These are phyloP conservation scores for Pythium monospermum DNA, from an alignment of 352 stramenopile species.

Conservation along the genomic window DNA sequence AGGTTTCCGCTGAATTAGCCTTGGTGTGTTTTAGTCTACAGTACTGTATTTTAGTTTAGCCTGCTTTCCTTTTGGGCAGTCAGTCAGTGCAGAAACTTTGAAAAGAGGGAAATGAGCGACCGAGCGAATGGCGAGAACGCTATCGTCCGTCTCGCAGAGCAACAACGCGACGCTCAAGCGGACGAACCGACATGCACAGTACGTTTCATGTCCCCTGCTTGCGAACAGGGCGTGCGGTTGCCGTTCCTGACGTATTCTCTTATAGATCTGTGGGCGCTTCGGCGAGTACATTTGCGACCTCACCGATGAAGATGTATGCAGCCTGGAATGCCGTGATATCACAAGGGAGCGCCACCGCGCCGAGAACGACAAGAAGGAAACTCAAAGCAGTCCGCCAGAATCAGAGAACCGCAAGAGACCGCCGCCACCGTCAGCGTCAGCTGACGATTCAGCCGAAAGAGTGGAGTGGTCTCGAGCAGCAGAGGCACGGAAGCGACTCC, in stretches of 20 bases:
- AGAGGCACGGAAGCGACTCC: slow-evolving; percentile 22
- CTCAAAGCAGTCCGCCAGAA: not conserved
- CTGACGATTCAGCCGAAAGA: too few species aligned
- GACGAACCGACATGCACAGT: slow-evolving; percentile 46
- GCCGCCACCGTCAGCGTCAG: not conserved
- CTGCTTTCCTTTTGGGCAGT: too few species aligned
- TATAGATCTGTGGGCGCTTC: slow-evolving; percentile 60
- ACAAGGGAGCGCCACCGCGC: too few species aligned
- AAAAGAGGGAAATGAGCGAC: too few species aligned
- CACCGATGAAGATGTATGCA: slow-evolving; percentile 83
- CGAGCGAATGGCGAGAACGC: slow-evolving; percentile 8
- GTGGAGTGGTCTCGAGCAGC: too few species aligned
- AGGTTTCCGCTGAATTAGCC: too few species aligned
- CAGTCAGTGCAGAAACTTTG: too few species aligned
- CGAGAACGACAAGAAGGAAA: slow-evolving; percentile 7
- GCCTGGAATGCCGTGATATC: slow-evolving; percentile 62
- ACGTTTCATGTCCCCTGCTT: slow-evolving; percentile 5
- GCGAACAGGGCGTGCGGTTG: too few species aligned
- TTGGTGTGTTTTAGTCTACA: too few species aligned
- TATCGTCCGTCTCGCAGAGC: slow-evolving; percentile 23
- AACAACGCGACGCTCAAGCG: slow-evolving; percentile 29
- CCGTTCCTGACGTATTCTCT: slow-evolving; percentile 1
- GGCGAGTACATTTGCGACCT: slow-evolving; percentile 78
- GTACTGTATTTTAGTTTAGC: too few species aligned
- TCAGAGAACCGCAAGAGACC: too few species aligned